phyloP scores from a whole-genome alignment of 495 filamentous ascomycete species.

The Aspergillus conjunctus region DNA sequence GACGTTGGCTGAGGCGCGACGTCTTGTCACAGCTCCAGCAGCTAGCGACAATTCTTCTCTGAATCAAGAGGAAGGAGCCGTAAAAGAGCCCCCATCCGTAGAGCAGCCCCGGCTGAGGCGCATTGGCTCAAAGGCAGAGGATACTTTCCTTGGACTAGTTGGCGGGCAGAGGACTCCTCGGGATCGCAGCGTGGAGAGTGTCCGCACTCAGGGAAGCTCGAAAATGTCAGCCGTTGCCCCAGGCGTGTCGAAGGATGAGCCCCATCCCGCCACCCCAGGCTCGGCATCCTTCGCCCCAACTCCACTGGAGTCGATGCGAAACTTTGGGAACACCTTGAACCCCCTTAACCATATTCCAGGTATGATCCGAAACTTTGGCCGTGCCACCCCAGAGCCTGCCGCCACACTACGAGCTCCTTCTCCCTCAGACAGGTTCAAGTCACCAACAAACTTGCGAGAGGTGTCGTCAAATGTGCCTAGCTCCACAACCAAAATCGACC shows the following conservation, averaged over 20 bases:
- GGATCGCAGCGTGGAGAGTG: constrained; percentile 77
- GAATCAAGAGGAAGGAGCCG: constrained; percentile 47
- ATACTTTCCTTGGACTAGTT: constrained; percentile 63
- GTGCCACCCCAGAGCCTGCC: constrained; percentile 47
- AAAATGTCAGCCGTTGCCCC: constrained; percentile 32
- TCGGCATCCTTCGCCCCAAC: constrained; percentile 41
- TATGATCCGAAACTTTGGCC: constrained; percentile 77
- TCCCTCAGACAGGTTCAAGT: constrained; percentile 34
- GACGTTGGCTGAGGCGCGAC: constrained; percentile 89
- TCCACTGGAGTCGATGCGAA: constrained; percentile 81
- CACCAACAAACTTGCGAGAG: constrained; percentile 31
- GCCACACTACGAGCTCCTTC: constrained; percentile 30
- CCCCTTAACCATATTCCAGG: constrained; percentile 76
- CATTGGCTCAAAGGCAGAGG: constrained; percentile 47
- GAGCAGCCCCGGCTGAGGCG: constrained; percentile 39
- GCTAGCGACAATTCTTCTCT: constrained; percentile 56
- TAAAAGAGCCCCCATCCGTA: constrained; percentile 43
- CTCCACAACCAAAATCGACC: constrained; percentile 55
- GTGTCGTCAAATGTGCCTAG: constrained; percentile 22
- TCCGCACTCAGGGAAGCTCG: constrained; percentile 55
- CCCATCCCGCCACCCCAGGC: constrained; percentile 26
- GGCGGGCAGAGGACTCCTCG: constrained; percentile 61
- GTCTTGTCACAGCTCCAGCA: constrained; percentile 74
- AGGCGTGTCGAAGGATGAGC: constrained; percentile 30
- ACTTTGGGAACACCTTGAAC: constrained; percentile 78